Evolutionary conservation across 1,284 basidiomycete species (phyloP), one percentile per base, ranked within the genome.

Genomic region (Dichomitus squalens): DNA sequence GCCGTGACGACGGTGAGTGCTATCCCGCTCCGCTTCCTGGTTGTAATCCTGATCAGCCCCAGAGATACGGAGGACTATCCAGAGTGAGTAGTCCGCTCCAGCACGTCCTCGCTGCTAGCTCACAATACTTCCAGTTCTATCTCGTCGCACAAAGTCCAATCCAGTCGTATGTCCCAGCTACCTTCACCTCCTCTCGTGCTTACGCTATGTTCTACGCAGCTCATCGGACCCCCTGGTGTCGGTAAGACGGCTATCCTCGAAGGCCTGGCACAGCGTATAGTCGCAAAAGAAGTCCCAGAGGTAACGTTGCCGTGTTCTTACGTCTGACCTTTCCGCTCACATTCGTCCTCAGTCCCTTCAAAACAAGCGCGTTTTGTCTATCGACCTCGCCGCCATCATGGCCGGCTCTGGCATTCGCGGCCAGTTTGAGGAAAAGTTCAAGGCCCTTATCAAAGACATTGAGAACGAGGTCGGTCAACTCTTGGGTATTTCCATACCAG

Each of bases 171-270:
- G 81, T 56, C 41, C 23, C 49, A 11, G 12, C 16, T 21, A 4
- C 11, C 31, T 2, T 11, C 12, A 8, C 1, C 7, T 36, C 16
- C 2, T 23, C 27, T 27, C 23, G 29, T 39, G n/a, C 56, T 57
- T 41, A 51, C 7, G 31, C 25, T 36, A 11, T 11, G 21, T 46
- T 7, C 33, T 9, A 0, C 16, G 1, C 58, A 88, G 88, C 79
- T 91, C 35, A 90, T 91, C 56, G 89, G 89, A 5, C 86, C 87
- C 20, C 91, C 92, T 7, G 92, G 92, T 64, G 92, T 94, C 7
- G 93, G 94, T 0, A 96, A 96, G 75, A 96, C 95, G 0, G 93
- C 95, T 0, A 95, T 98, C 57, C 75, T 96, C 34, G 96, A 98
- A 75, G 95, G 93, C 0, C 79, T 98, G 12, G 95, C 95, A 0